A percentile compares a stretch with the other conserved stretches of the same genome.
Conservation (phyloP, 148 eudicot genomes). For the Mesembryanthemum crystallinum region DNA sequence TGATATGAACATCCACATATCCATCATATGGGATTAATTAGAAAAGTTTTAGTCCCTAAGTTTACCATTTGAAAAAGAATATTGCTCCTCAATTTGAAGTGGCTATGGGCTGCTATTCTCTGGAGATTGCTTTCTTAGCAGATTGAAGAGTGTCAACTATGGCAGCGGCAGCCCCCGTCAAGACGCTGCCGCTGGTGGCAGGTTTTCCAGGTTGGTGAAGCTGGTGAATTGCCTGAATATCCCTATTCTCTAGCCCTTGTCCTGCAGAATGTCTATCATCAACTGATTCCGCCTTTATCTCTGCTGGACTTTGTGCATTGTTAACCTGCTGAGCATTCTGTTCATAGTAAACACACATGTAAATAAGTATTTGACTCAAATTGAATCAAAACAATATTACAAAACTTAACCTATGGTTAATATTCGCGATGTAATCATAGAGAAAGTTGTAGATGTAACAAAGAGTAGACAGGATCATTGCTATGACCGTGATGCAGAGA, state of each 20-base stretch:
- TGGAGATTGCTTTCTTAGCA: constrained; percentile 38
- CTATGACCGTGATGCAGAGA: neutral
- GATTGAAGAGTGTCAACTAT: constrained; percentile 39
- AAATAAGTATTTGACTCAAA: neutral
- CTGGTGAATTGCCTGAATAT: constrained; percentile 41
- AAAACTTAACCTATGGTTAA: neutral
- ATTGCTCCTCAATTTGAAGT: no score
- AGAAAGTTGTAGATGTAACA: neutral
- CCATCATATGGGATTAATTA: no score
- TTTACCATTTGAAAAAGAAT: no score
- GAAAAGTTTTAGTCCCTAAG: no score
- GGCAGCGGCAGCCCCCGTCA: constrained; percentile 40
- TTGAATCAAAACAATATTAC: neutral
- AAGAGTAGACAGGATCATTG: neutral
- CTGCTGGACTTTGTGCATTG: constrained; percentile 14
- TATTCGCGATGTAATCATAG: neutral
- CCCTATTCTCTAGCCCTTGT: constrained; percentile 29
- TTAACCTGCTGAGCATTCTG: constrained; percentile 12
- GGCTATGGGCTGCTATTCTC: neutral
- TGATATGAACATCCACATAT: no score
- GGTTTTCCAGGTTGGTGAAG: constrained; percentile 27
- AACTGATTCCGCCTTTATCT: constrained; percentile 33
- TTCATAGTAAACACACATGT: neutral
- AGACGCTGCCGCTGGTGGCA: constrained; percentile 28
- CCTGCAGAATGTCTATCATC: constrained; percentile 43